phyloP scores from a whole-genome alignment of 768 basidiomycete genomes.

The Austroboletus eburneus region DNA sequence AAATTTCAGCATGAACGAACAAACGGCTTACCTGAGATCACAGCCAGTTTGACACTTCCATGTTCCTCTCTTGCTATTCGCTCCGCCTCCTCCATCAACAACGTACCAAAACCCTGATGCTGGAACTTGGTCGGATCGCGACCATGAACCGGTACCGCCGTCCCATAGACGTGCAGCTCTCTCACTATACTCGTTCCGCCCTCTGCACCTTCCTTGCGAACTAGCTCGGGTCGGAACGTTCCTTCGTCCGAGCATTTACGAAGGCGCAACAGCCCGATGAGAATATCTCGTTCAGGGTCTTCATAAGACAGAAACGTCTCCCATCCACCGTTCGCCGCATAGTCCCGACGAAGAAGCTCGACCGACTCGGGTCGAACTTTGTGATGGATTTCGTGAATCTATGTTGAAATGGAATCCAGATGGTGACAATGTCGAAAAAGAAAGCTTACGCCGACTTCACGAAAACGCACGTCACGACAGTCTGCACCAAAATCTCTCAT shows the following conservation, averaged over 20 bases:
- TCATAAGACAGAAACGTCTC: slow-evolving; percentile 99
- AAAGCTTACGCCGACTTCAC: slow-evolving; percentile 96
- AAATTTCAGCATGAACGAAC: neutral
- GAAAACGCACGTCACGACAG: slow-evolving; percentile 94
- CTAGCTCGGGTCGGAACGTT: slow-evolving; percentile 91
- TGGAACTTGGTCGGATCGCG: slow-evolving; percentile 98
- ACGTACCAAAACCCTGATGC: slow-evolving; percentile 93
- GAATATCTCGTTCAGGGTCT: slow-evolving; percentile 94
- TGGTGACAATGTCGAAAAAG: slow-evolving; percentile 11
- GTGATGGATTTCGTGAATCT: slow-evolving; percentile 99
- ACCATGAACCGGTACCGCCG: slow-evolving; percentile 95
- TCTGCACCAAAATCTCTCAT: slow-evolving; percentile 99
- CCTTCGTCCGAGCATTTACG: slow-evolving; percentile 97
- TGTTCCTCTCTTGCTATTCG: slow-evolving; percentile 97
- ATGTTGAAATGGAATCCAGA: too few relatives aligned
- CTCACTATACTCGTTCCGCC: slow-evolving; percentile 90
- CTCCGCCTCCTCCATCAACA: slow-evolving; percentile 99
- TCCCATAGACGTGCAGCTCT: slow-evolving; percentile 97
- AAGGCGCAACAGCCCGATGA: slow-evolving; percentile 87
- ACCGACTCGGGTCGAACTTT: slow-evolving; percentile 94
- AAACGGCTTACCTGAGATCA: slow-evolving; percentile 78
- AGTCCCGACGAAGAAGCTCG: slow-evolving; percentile 92
- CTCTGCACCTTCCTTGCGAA: slow-evolving; percentile 60
- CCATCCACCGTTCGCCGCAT: slow-evolving; percentile 97
- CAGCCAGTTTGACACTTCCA: slow-evolving; percentile 92